Conservation (phyloP, 2,329 filamentous ascomycete genomes). For the Cercospora sp. region DNA sequence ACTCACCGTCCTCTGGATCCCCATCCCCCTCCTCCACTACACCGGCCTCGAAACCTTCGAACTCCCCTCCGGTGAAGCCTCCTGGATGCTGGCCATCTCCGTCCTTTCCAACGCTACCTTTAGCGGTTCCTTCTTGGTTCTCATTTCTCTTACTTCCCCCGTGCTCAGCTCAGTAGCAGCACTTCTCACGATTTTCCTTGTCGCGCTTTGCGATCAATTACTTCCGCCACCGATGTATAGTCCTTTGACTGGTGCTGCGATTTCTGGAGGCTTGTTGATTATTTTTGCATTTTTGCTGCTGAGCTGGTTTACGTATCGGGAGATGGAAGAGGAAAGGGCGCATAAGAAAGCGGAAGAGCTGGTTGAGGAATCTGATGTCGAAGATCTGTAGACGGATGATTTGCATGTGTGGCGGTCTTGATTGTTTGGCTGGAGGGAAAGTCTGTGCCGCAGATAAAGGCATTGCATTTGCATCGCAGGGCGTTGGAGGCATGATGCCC, state of each 20-base stretch:
- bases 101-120: conserved; percentile 88
- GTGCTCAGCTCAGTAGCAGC: conserved; percentile 85
- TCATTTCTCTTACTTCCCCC: conserved; percentile 90
- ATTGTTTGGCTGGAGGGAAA: background rate
- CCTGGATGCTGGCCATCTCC: conserved; percentile 75
- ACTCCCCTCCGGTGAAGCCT: conserved; percentile 74
- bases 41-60: conserved; percentile 79
- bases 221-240: conserved; percentile 69
- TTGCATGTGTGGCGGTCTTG: background rate
- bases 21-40: conserved; percentile 78
- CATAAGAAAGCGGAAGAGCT: conserved; percentile 55
- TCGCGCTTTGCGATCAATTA: conserved; percentile 87
- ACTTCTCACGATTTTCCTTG: conserved; percentile 93
- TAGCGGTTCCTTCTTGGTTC: conserved; percentile 85
- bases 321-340: conserved; percentile 79
- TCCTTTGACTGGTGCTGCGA: conserved; percentile 70
- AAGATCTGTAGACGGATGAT: conserved; percentile 34
- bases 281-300: conserved; percentile 83
- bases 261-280: conserved; percentile 83
- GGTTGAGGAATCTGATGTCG: conserved; percentile 46
- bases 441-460: conserved; percentile 4
- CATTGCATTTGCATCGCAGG: conserved; percentile 1
- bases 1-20: conserved; percentile 84
- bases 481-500: background rate
- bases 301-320: conserved; percentile 87